Conservation (phyloP, 192 early-diverging fungal species). For the Phycomyces nitens region DNA sequence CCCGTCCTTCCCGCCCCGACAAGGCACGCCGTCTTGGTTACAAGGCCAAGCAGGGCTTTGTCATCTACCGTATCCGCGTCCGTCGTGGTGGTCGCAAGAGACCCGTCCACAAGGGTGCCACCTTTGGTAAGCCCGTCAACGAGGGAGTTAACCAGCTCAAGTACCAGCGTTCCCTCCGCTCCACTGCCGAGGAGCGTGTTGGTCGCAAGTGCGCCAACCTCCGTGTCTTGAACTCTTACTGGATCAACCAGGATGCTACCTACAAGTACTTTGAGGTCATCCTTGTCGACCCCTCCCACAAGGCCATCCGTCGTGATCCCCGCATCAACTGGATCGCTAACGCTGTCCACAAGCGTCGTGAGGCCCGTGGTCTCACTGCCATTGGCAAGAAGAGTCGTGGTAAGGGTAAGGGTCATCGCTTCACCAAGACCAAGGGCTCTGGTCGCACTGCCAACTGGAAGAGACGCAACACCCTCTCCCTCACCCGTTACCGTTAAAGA, state of each 20-base stretch:
- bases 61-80: constrained; percentile 98
- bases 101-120: constrained; percentile 95
- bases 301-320: constrained; percentile 97
- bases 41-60: constrained; percentile 99
- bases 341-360: constrained; percentile 98
- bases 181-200: constrained; percentile 97
- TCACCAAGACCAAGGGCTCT: constrained; percentile 96
- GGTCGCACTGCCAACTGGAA: constrained; percentile 92
- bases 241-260: constrained; percentile 99
- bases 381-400: constrained; percentile 97
- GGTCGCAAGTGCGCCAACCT: constrained; percentile 96
- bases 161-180: constrained; percentile 92
- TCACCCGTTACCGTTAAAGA: constrained; percentile 88
- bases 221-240: constrained; percentile 99
- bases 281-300: constrained; percentile 95
- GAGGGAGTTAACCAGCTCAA: constrained; percentile 99
- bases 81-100: constrained; percentile 99
- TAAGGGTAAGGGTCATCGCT: constrained; percentile 92
- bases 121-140: constrained; percentile 96
- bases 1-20: constrained; percentile 96
- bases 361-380: constrained; percentile 95
- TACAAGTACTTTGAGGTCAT: constrained; percentile 99
- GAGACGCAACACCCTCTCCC: constrained; percentile 93
- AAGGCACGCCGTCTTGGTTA: constrained; percentile 99
- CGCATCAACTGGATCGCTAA: constrained; percentile 99